Evolutionary conservation across 805 yeast genomes (phyloP).

Genomic region (Metschnikowia sp.): DNA sequence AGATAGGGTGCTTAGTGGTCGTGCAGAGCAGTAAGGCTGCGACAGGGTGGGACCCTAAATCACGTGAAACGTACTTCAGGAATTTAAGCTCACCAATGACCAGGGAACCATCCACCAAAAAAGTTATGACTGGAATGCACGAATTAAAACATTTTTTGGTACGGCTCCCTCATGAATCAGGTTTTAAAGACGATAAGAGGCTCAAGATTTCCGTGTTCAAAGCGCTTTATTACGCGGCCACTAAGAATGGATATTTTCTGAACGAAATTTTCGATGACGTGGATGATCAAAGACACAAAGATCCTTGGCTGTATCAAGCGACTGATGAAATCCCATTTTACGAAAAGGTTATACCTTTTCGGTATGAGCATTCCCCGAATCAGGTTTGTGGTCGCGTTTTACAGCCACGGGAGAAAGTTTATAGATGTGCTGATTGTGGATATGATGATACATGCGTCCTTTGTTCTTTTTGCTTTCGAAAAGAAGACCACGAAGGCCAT

Average conservation of each 20-base stretch:
- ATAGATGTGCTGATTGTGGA: slow-evolving; percentile 73
- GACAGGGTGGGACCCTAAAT: too few species aligned
- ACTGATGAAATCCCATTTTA: slow-evolving; percentile 8
- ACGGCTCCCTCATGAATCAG: slow-evolving; percentile 8
- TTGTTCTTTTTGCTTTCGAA: slow-evolving; percentile 70
- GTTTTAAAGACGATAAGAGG: slow-evolving; percentile 3
- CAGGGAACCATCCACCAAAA: too few species aligned
- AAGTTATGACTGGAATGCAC: neutral
- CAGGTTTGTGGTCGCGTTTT: slow-evolving; percentile 68
- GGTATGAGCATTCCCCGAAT: slow-evolving; percentile 47
- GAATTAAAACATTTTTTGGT: slow-evolving; percentile 5
- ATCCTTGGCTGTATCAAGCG: slow-evolving; percentile 6
- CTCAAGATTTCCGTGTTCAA: slow-evolving; percentile 21
- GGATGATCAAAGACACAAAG: neutral
- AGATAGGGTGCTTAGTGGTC: too few species aligned
- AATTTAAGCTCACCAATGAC: neutral
- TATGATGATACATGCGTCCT: slow-evolving; percentile 76
- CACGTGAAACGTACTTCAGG: neutral
- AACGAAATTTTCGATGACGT: slow-evolving; percentile 13
- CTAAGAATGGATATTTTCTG: slow-evolving; percentile 15
- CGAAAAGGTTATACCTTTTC: neutral
- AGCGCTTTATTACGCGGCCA: slow-evolving; percentile 27
- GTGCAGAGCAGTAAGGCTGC: too few species aligned
- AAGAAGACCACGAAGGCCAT: slow-evolving; percentile 64
- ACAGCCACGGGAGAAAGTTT: slow-evolving; percentile 60